These are phyloP conservation scores for Plasmopara viticola DNA, from an alignment of 352 stramenopile genomes.

Conservation along the genomic window DNA sequence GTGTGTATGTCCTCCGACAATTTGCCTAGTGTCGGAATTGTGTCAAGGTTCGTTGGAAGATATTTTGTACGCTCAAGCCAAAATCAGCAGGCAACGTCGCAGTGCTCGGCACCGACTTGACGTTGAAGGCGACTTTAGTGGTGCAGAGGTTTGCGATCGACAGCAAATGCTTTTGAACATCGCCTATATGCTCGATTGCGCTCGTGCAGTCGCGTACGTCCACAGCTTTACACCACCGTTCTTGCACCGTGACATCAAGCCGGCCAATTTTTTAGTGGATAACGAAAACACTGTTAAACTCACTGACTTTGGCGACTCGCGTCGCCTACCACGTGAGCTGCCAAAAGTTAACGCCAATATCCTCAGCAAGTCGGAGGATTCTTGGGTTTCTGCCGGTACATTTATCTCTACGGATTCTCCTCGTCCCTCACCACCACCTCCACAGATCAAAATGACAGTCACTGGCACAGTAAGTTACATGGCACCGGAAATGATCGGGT, in stretches of 20 bases:
- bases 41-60: constrained; percentile 47
- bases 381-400: constrained; percentile 11
- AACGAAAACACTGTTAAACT: constrained; percentile 38
- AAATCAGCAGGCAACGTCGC: constrained; percentile 9
- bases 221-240: constrained; percentile 52
- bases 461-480: constrained; percentile 70
- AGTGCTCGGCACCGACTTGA: constrained; percentile 17
- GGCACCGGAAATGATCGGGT: constrained; percentile 68
- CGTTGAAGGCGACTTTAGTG: constrained; percentile 6
- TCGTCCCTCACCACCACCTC: constrained; percentile 6
- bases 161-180: constrained; percentile 48
- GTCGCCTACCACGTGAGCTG: constrained; percentile 25
- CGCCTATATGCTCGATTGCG: constrained; percentile 54
- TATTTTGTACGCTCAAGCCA: constrained; percentile 17
- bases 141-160: constrained; percentile 5
- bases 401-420: constrained; percentile 9
- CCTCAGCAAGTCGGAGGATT: constrained; percentile 8
- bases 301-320: constrained; percentile 48
- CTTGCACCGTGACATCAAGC: constrained; percentile 55
- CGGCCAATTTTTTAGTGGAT: constrained; percentile 51
- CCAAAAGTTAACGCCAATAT: constrained; percentile 22
- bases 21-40: constrained; percentile 54
- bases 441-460: constrained; percentile 39
- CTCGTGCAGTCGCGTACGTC: constrained; percentile 43
- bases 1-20: constrained; percentile 53